A percentile compares a stretch with the other conserved stretches of the same genome.
Conservation (phyloP, 108 stramenopile genomes). For the Schizochytrium sp. region DNA sequence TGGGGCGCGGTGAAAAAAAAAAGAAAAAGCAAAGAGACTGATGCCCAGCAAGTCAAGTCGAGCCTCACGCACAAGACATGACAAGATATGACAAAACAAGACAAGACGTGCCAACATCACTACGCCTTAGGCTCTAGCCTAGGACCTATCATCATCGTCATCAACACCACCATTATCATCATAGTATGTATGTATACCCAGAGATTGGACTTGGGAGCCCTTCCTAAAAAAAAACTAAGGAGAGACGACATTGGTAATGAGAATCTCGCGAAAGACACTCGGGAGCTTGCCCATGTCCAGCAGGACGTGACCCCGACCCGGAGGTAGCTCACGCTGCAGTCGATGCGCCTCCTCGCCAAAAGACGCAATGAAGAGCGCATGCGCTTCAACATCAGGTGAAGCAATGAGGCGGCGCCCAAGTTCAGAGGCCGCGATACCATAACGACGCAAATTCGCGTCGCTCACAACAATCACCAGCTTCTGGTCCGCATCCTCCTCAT, state of each 20-base stretch:
- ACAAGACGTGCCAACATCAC: too few species aligned
- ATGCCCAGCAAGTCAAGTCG: too few species aligned
- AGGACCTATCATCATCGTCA: too few species aligned
- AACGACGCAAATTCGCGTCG: conserved; percentile 75
- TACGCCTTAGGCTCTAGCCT: too few species aligned
- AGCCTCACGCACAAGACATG: too few species aligned
- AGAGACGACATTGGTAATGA: conserved; percentile 6
- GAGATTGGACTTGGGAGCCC: too few species aligned
- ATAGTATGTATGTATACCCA: too few species aligned
- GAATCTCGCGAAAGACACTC: conserved; percentile 15
- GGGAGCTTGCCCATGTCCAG: conserved; percentile 16
- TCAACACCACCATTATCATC: too few species aligned
- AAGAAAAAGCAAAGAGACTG: too few species aligned
- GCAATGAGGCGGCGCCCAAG: background rate
- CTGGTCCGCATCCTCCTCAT: conserved; percentile 26
- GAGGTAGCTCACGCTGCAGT: conserved; percentile 12
- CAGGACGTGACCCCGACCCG: conserved; percentile 22
- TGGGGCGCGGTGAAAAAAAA: too few species aligned
- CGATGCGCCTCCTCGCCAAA: conserved; percentile 24
- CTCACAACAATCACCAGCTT: conserved; percentile 60
- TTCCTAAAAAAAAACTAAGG: too few species aligned
- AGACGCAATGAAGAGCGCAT: conserved; percentile 18
- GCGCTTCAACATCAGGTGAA: background rate
- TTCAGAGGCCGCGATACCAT: conserved; percentile 54
- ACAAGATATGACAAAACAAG: too few species aligned